phyloP scores from a whole-genome alignment of 106 monocot genomes.

The Dendrobium officinale region DNA sequence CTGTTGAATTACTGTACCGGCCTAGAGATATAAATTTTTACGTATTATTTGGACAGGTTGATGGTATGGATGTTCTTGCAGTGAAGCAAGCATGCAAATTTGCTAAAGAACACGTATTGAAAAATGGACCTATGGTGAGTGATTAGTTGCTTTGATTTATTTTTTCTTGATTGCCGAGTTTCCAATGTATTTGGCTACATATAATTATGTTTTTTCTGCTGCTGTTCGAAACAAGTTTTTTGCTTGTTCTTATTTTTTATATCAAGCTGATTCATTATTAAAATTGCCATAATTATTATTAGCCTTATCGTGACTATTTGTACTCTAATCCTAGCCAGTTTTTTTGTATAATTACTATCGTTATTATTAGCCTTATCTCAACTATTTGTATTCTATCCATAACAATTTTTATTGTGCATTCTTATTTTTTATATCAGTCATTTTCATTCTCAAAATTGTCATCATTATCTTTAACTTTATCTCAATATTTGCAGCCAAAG shows the following conservation, averaged over 20 bases:
- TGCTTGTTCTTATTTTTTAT: not conserved
- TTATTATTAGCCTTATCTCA: not conserved
- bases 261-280: not conserved
- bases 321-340: no score
- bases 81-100: conserved; percentile 60
- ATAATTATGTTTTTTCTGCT: not conserved
- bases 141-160: not conserved
- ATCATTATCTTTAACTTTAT: not conserved
- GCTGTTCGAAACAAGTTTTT: not conserved
- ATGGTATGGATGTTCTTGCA: conserved; percentile 63
- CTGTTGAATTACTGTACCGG: no score
- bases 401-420: not conserved
- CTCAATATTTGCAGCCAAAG: not conserved
- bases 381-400: not conserved
- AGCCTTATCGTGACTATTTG: no score
- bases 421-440: not conserved
- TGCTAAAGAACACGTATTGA: conserved; percentile 52
- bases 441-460: not conserved
- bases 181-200: not conserved
- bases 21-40: not conserved
- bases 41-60: conserved; percentile 18
- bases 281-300: not conserved
- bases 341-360: not conserved
- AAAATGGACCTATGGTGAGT: conserved; percentile 55
- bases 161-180: not conserved